These are phyloP conservation scores for Hypoxylon crocopeplum DNA, from an alignment of 495 filamentous ascomycete species.

Conservation along the genomic window DNA sequence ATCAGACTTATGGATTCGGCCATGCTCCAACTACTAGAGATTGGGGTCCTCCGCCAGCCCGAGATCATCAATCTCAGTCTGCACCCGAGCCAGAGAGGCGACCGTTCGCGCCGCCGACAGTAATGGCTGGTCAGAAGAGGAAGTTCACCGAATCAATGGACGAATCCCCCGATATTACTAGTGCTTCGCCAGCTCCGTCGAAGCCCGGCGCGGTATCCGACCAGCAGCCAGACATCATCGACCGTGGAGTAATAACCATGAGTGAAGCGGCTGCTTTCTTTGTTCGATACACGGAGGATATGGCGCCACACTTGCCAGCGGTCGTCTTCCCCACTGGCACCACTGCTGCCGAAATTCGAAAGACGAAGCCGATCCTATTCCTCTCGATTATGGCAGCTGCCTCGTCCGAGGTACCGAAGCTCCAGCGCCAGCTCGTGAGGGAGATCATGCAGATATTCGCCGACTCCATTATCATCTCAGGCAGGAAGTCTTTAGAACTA, in stretches of 20 bases:
- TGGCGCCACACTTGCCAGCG: constrained; percentile 75
- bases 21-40: constrained; percentile 13
- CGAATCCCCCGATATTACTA: constrained; percentile 17
- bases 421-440: constrained; percentile 67
- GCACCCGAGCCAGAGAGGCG: constrained; percentile 31
- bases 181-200: constrained; percentile 8
- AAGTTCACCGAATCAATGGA: constrained; percentile 47
- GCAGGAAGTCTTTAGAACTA: constrained; percentile 85
- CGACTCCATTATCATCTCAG: constrained; percentile 74
- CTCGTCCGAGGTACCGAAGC: constrained; percentile 62
- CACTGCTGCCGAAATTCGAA: constrained; percentile 70
- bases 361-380: constrained; percentile 78
- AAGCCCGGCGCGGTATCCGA: constrained; percentile 8
- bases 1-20: constrained; percentile 36
- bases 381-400: constrained; percentile 78
- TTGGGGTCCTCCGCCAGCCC: constrained; percentile 36
- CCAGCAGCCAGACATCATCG: constrained; percentile 69
- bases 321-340: constrained; percentile 76
- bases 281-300: constrained; percentile 68
- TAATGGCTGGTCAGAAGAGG: constrained; percentile 56
- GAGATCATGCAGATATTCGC: constrained; percentile 77
- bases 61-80: constrained; percentile 31
- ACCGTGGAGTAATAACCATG: constrained; percentile 70
- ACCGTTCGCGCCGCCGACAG: constrained; percentile 40
- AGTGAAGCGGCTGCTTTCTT: constrained; percentile 71